phyloP scores from a whole-genome alignment of 2,329 filamentous ascomycete genomes.

The Aspergillus candidus region DNA sequence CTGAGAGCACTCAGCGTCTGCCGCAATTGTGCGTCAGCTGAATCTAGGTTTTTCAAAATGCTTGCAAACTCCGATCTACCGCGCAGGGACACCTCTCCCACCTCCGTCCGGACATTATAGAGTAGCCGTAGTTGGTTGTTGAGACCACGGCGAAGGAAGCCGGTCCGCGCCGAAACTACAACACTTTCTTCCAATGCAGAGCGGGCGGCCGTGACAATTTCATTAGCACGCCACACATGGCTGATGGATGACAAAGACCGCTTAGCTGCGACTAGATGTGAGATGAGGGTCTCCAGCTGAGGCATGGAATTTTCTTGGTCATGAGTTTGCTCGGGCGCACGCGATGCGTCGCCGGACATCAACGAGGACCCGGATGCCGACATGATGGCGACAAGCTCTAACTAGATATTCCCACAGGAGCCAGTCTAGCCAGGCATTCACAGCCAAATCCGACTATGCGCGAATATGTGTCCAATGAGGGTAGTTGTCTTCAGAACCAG shows the following conservation, averaged over 20 bases:
- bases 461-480: too few species aligned
- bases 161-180: slow-evolving; percentile 62
- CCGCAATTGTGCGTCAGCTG: slow-evolving; percentile 52
- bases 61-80: slow-evolving; percentile 41
- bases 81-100: slow-evolving; percentile 38
- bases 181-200: slow-evolving; percentile 71
- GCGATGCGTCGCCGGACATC: slow-evolving; percentile 13
- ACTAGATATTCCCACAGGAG: not conserved
- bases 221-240: slow-evolving; percentile 77
- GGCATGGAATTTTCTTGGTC: slow-evolving; percentile 20
- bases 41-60: slow-evolving; percentile 52
- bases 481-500: not conserved
- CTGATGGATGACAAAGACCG: slow-evolving; percentile 77
- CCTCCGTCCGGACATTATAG: slow-evolving; percentile 38
- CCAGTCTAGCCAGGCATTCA: not conserved
- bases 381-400: slow-evolving; percentile 16
- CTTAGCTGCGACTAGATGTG: slow-evolving; percentile 80
- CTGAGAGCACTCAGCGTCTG: slow-evolving; percentile 51
- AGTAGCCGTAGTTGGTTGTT: slow-evolving; percentile 42
- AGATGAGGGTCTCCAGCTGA: slow-evolving; percentile 69
- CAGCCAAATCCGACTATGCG: too few species aligned
- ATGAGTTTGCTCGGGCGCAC: slow-evolving; percentile 9
- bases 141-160: slow-evolving; percentile 61
- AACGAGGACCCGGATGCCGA: slow-evolving; percentile 28
- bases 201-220: slow-evolving; percentile 72